Percentiles rank a stretch among this genome's conserved stretches.
phyloP scores from a whole-genome alignment of 495 filamentous ascomycete species.

The Entonaema liquescens region DNA sequence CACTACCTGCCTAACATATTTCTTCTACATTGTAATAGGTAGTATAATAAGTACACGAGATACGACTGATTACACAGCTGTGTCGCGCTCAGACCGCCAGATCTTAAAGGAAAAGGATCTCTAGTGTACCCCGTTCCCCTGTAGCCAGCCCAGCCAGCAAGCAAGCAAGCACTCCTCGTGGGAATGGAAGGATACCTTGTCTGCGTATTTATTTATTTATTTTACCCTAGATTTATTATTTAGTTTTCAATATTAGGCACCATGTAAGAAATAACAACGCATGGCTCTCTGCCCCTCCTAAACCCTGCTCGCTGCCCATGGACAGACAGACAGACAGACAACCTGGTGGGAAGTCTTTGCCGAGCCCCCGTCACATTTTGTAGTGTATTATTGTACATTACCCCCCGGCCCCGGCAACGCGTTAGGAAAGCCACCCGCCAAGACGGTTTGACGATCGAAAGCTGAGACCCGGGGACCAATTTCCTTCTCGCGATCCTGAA shows the following conservation, averaged over 20 bases:
- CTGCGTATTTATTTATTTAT: not conserved
- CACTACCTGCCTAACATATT: too few relatives aligned
- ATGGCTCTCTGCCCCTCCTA: not conserved
- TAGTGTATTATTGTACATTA: too few relatives aligned
- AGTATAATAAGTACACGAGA: not conserved
- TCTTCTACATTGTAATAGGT: too few relatives aligned
- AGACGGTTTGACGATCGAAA: conserved; percentile 9
- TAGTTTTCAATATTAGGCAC: not conserved
- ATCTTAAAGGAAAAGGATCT: conserved; percentile 1
- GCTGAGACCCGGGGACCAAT: conserved; percentile 7
- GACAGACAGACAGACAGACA: not conserved
- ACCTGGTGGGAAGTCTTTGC: not conserved
- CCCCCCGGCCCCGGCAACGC: conserved; percentile 10
- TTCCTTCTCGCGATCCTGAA: conserved; percentile 6
- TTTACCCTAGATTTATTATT: too few relatives aligned
- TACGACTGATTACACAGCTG: conserved; percentile 2
- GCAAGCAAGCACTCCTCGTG: not conserved
- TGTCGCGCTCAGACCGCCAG: conserved; percentile 2
- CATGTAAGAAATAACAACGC: not conserved
- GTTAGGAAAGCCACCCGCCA: conserved; percentile 5
- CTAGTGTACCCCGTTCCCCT: not conserved
- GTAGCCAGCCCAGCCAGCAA: not conserved
- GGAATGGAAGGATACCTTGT: not conserved
- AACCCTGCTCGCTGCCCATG: not conserved
- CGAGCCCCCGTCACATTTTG: conserved; percentile 27